Percentiles rank a stretch among this genome's conserved stretches.
phyloP scores from a whole-genome alignment of 768 basidiomycete genomes.

The Cystofilobasidium macerans region DNA sequence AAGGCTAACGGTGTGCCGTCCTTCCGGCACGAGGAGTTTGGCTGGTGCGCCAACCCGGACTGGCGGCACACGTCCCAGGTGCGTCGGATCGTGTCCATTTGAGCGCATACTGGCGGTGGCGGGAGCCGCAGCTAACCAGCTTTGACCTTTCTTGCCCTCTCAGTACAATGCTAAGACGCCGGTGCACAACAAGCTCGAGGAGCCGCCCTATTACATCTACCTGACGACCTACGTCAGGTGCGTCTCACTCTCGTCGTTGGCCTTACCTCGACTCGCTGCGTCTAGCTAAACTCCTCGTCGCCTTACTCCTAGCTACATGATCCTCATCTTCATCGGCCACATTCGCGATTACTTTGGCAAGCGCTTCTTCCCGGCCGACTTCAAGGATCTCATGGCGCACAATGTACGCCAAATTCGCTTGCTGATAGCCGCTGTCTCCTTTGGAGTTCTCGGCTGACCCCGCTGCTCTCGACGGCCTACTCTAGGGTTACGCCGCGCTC shows the following conservation, averaged over 20 bases:
- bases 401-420: no score
- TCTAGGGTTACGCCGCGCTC: conserved; percentile 85
- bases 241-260: background rate
- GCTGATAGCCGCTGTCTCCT: no score
- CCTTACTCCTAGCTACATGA: conserved; percentile 55
- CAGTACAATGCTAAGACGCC: conserved; percentile 37
- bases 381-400: conserved; percentile 69
- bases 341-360: conserved; percentile 92
- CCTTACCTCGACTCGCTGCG: background rate
- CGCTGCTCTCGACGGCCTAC: background rate
- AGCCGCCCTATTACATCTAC: conserved; percentile 86
- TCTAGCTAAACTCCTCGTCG: background rate
- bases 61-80: conserved; percentile 62
- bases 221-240: conserved; percentile 68
- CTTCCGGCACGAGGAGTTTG: conserved; percentile 66
- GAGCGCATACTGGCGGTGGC: no score
- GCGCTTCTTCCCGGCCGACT: conserved; percentile 55
- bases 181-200: conserved; percentile 47
- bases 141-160: conserved; percentile 7
- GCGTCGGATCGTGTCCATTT: no score
- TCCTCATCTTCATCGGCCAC: conserved; percentile 84
- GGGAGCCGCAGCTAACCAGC: no score
- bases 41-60: conserved; percentile 68
- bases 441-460: conserved; percentile 3
- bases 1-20: conserved; percentile 20